Evolutionary conservation across 768 basidiomycete genomes (phyloP).

Genomic region (Postia placenta): DNA sequence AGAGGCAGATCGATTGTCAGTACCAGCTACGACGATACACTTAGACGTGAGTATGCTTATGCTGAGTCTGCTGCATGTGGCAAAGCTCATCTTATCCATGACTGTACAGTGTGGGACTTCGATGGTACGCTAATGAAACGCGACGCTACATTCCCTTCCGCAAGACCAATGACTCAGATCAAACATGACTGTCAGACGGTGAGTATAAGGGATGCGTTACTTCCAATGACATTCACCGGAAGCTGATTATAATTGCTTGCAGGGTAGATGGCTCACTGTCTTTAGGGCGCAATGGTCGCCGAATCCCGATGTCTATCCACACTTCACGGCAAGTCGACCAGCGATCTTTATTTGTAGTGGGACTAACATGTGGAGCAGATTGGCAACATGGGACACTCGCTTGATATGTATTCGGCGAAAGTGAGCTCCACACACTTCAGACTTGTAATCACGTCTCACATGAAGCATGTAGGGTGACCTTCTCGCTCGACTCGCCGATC

Average conservation of each 20-base stretch:
- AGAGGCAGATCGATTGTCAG: constrained; percentile 74
- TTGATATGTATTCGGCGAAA: constrained; percentile 72
- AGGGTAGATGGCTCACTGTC: constrained; percentile 82
- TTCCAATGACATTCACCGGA: no score
- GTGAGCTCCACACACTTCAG: constrained; percentile 25
- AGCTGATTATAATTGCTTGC: not conserved
- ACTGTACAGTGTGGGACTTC: constrained; percentile 67
- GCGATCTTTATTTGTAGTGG: not conserved
- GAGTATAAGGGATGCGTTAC: no score
- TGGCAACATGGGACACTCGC: constrained; percentile 72
- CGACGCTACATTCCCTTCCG: constrained; percentile 46
- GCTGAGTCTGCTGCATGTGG: no score
- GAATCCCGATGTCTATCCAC: constrained; percentile 75
- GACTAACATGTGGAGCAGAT: constrained; percentile 35
- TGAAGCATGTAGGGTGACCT: constrained; percentile 69
- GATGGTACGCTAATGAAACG: constrained; percentile 42
- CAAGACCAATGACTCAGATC: constrained; percentile 57
- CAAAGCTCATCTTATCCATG: not conserved
- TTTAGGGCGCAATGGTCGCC: constrained; percentile 73
- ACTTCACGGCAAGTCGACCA: constrained; percentile 59
- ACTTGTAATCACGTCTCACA: no score
- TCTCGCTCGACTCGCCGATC: constrained; percentile 57
- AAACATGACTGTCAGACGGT: constrained; percentile 81
- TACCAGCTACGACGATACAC: constrained; percentile 77
- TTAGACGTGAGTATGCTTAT: constrained; percentile 49